These are phyloP conservation scores for Backusella luteola DNA, from an alignment of 192 early-diverging fungal genomes.

Conservation along the genomic window DNA sequence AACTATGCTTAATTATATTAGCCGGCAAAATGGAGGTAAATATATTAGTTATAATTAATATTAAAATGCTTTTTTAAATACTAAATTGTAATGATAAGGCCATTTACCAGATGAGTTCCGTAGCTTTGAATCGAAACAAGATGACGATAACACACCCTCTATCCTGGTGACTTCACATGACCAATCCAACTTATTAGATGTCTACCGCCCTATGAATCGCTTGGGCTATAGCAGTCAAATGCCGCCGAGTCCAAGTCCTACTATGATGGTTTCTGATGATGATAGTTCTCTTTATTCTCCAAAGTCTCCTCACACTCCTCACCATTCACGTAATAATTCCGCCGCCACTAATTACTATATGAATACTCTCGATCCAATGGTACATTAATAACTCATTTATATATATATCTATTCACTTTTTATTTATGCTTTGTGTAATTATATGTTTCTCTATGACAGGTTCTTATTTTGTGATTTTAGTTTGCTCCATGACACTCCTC, in stretches of 20 bases:
- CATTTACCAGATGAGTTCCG: background rate
- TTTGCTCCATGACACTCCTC: background rate
- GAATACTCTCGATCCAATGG: background rate
- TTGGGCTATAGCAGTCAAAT: background rate
- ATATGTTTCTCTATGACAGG: background rate
- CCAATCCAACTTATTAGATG: background rate
- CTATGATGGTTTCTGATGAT: constrained; percentile 22
- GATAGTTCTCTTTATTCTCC: constrained; percentile 22
- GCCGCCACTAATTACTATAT: background rate
- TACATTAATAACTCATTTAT: background rate
- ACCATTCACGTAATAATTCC: background rate
- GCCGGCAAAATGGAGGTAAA: constrained; percentile 33
- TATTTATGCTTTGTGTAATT: background rate
- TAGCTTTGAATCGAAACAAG: background rate
- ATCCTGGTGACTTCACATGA: constrained; percentile 26
- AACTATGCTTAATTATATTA: constrained; percentile 61
- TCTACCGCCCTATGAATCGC: constrained; percentile 10
- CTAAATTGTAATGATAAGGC: constrained; percentile 25
- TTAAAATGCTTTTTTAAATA: constrained; percentile 55
- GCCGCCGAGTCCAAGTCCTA: constrained; percentile 27
- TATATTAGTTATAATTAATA: background rate
- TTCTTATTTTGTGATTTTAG: background rate
- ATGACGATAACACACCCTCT: constrained; percentile 2
- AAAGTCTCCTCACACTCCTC: constrained; percentile 13
- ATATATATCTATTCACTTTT: background rate